phyloP scores from a whole-genome alignment of 345 rosid species.

The Corchorus olitorius region DNA sequence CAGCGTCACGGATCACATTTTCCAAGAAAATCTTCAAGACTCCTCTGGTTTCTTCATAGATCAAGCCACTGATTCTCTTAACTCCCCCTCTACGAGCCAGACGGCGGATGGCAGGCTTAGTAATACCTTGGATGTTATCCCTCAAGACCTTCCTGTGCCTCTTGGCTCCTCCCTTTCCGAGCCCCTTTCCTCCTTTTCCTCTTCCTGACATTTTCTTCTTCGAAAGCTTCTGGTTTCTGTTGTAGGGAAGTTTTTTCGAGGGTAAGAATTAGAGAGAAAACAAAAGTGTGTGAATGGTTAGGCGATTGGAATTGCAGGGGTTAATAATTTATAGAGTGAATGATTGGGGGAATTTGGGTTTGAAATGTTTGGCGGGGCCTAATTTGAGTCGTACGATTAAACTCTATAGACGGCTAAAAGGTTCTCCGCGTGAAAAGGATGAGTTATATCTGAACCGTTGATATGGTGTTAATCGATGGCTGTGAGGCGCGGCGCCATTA shows the following conservation, averaged over 20 bases:
- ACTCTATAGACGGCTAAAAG: neutral
- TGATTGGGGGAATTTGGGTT: neutral
- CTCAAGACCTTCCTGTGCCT: conserved; percentile 23
- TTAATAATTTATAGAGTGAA: neutral
- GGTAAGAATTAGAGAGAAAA: too few species aligned
- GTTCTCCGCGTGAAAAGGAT: neutral
- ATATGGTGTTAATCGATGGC: neutral
- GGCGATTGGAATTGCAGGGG: neutral
- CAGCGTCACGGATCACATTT: conserved; percentile 24
- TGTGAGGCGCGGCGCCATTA: neutral
- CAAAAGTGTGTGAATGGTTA: accelerated
- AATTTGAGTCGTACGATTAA: neutral
- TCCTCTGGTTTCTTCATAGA: conserved; percentile 25
- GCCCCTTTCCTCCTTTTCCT: conserved; percentile 24
- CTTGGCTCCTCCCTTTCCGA: conserved; percentile 29
- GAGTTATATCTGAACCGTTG: neutral
- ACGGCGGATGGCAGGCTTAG: conserved; percentile 22
- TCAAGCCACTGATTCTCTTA: conserved; percentile 24
- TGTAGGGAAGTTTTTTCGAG: too few species aligned
- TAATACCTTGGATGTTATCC: conserved; percentile 23
- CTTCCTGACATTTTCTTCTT: conserved; percentile 1
- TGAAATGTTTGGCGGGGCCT: neutral
- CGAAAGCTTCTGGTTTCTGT: conserved; percentile 26
- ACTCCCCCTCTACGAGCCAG: conserved; percentile 25
- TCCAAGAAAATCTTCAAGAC: conserved; percentile 25